Evolutionary conservation across 164 flowering plant genomes (phyloP).

Genomic region (Annona squamosa): DNA sequence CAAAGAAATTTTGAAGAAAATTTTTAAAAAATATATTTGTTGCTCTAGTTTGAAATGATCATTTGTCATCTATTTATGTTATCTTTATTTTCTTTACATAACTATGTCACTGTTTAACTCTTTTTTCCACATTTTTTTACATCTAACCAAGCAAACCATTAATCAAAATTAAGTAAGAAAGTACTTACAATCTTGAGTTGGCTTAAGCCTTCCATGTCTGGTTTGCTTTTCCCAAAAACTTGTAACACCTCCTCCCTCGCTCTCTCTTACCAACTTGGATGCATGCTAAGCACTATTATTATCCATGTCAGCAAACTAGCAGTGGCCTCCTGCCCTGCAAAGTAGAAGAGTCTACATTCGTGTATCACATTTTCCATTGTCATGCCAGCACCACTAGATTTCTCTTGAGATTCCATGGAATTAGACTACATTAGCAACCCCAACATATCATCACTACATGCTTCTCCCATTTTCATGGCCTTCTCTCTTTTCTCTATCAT

Average conservation of each 20-base stretch:
- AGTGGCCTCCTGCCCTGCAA: slow-evolving; percentile 49
- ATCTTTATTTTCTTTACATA: too few relatives aligned
- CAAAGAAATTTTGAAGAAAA: too few relatives aligned
- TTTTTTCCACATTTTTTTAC: too few relatives aligned
- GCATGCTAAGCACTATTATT: slow-evolving; percentile 29
- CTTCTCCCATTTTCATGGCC: slow-evolving; percentile 5
- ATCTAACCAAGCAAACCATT: too few relatives aligned
- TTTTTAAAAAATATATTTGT: too few relatives aligned
- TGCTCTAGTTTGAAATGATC: too few relatives aligned
- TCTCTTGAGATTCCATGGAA: neutral
- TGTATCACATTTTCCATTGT: slow-evolving; percentile 33
- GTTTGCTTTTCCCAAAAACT: slow-evolving; percentile 19
- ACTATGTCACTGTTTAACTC: too few relatives aligned
- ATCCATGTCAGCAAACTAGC: slow-evolving; percentile 41
- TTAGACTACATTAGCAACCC: slow-evolving; percentile 7
- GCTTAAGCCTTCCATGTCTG: slow-evolving; percentile 21
- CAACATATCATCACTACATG: neutral
- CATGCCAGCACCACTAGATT: slow-evolving; percentile 15
- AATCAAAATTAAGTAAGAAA: too few relatives aligned
- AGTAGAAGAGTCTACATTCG: slow-evolving; percentile 30
- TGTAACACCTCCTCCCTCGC: slow-evolving; percentile 45
- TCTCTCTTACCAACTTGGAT: slow-evolving; percentile 39
- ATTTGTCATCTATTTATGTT: too few relatives aligned
- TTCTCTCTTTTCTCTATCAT: slow-evolving; percentile 12
- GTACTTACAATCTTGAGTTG: slow-evolving; percentile 4